Conservation (phyloP, 139 green algal genomes). For the Tetraselmis striata region DNA sequence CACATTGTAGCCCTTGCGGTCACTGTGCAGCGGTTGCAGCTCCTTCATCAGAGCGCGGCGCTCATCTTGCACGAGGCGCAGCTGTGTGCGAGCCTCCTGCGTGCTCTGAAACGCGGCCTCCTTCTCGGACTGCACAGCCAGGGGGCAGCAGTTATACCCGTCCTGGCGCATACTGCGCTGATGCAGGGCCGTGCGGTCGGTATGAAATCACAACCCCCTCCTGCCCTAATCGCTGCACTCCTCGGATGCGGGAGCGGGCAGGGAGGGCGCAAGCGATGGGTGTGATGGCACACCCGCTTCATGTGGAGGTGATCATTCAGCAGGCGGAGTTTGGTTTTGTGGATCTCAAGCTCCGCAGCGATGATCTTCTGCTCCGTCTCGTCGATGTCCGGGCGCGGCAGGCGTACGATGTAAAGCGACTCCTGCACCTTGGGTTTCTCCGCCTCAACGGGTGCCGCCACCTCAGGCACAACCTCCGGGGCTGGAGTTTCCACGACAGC, state of each 20-base stretch:
- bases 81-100: neutral
- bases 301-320: constrained; percentile 39
- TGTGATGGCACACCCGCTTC: constrained; percentile 30
- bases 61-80: neutral
- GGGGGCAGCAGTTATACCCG: too few relatives aligned
- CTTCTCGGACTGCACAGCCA: neutral
- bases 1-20: neutral
- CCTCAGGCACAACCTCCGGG: neutral
- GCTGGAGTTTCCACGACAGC: too few relatives aligned
- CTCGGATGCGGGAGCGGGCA: too few relatives aligned
- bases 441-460: neutral
- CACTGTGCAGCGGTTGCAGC: neutral
- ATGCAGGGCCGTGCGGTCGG: too few relatives aligned
- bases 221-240: too few relatives aligned
- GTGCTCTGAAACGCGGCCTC: neutral
- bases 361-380: constrained; percentile 12
- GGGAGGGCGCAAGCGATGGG: too few relatives aligned
- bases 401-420: neutral
- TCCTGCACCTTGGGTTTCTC: neutral
- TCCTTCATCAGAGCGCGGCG: neutral
- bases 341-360: constrained; percentile 33
- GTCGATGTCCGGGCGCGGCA: constrained; percentile 7
- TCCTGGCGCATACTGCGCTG: too few relatives aligned
- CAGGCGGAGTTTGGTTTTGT: constrained; percentile 26
- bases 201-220: too few relatives aligned